Evolutionary conservation across 1,284 basidiomycete species (phyloP), one percentile per base, ranked within the genome.

Genomic region (Melampsora americana): DNA sequence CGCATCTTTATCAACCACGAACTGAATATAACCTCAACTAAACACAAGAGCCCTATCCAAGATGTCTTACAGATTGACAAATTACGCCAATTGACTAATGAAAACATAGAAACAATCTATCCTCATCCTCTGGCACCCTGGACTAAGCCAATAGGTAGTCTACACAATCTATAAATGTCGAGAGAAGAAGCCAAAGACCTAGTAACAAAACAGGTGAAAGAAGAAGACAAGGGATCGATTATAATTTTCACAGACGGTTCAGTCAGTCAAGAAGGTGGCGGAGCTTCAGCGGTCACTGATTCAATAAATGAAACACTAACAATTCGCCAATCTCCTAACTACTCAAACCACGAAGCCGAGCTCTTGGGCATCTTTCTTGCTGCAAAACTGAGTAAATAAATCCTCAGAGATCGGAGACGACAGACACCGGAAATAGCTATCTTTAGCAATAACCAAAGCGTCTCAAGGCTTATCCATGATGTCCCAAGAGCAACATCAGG

Each of bases 161-260:
- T 32, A 35, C 28, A 6, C 67, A 46, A 35, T 23, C 3, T 26
- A 18, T 2, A 26, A 20, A 35, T 11, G 12, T 30, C 7, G 28
- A 35, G n/a, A 6, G 26, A 42, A 64, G 61, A 42, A 64, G 20
- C 6, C 11, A 20, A 3, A 2, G 61, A 64, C 14, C 5, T 23
- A n/a, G 20, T 30, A 23, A 4, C 20, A 7, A 32, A 32, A 16
- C 61, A 30, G 11, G 26, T 30, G 6, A 32, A 42, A 64, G 61
- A 42, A 7, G 16, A n/a, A 64, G 35, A 20, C 5, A 16, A 42
- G 7, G 9, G 32, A 3, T n/a, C 20, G 20, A 11, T 42, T 1
- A 64, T 66, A 56, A 42, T 42, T 9, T 70, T 70, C 42, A 39
- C 50, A 20, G 56, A 70, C 46, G 69, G 69, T n/a, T 70, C 35